Percentiles rank a stretch among this genome's conserved stretches.
Conservation (phyloP, 306 rosid species). For the Vigna unguiculata region DNA sequence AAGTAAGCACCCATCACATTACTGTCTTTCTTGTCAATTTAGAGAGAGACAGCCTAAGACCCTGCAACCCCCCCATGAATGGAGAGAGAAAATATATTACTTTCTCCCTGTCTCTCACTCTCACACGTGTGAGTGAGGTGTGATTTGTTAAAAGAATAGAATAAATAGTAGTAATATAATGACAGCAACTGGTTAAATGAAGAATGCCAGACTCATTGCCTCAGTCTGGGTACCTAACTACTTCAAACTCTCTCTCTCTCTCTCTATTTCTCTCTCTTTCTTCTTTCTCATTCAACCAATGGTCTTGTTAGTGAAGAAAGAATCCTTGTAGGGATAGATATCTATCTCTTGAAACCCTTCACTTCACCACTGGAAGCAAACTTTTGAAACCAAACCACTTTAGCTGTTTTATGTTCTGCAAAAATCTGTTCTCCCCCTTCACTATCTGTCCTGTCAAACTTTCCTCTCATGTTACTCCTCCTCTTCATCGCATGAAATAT, state of each 20-base stretch:
- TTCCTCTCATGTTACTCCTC: slow-evolving; percentile 28
- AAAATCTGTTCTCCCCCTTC: slow-evolving; percentile 22
- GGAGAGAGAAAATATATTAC: slow-evolving; percentile 43
- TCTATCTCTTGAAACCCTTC: slow-evolving; percentile 36
- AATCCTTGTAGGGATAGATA: slow-evolving; percentile 49
- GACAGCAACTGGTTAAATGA: slow-evolving; percentile 48
- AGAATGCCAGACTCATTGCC: slow-evolving; percentile 48
- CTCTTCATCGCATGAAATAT: slow-evolving; percentile 5
- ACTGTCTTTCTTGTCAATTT: slow-evolving; percentile 71
- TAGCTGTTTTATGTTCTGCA: slow-evolving; percentile 41
- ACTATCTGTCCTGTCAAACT: slow-evolving; percentile 47
- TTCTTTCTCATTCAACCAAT: slow-evolving; percentile 9
- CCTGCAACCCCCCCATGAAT: slow-evolving; percentile 49
- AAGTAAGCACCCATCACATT: slow-evolving; percentile 63
- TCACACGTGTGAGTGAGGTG: slow-evolving; percentile 75
- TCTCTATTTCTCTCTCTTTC: not conserved
- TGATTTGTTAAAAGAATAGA: slow-evolving; percentile 41
- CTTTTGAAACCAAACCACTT: slow-evolving; percentile 36
- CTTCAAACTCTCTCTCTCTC: slow-evolving; percentile 42
- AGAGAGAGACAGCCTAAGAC: slow-evolving; percentile 67
- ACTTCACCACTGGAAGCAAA: not conserved
- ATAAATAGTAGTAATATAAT: slow-evolving; percentile 44
- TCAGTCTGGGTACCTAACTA: slow-evolving; percentile 64
- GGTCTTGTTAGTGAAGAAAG: slow-evolving; percentile 1
- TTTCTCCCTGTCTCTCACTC: slow-evolving; percentile 46